Conservation (phyloP, 495 filamentous ascomycete genomes). For the Penicillium psychrofluorescens region DNA sequence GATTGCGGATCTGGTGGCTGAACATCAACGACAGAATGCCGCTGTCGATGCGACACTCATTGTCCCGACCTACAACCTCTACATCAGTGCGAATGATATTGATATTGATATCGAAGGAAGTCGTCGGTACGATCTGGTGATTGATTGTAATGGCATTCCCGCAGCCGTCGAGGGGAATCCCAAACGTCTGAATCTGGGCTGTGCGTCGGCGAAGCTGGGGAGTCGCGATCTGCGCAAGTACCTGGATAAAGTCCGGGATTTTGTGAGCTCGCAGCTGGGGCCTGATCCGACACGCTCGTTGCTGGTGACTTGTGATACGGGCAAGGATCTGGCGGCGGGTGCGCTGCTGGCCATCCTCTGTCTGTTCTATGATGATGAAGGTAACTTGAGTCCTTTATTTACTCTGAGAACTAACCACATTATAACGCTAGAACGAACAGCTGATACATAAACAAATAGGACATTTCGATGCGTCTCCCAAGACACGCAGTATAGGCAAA, state of each 20-base stretch:
- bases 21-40: constrained; percentile 15
- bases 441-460: constrained; percentile 11
- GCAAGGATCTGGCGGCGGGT: constrained; percentile 59
- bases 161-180: constrained; percentile 23
- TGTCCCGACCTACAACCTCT: constrained; percentile 33
- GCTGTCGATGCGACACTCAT: constrained; percentile 21
- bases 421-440: constrained; percentile 14
- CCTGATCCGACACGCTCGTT: constrained; percentile 27
- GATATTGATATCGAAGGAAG: constrained; percentile 7
- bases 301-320: constrained; percentile 53
- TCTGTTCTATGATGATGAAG: constrained; percentile 50
- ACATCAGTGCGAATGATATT: constrained; percentile 21
- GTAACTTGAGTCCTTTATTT: constrained; percentile 18
- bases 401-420: too few species aligned
- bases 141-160: constrained; percentile 32
- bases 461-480: constrained; percentile 18
- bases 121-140: constrained; percentile 34
- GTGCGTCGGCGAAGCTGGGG: constrained; percentile 61
- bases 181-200: constrained; percentile 52
- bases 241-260: constrained; percentile 47
- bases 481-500: constrained; percentile 52
- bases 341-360: constrained; percentile 57
- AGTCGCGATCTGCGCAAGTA: constrained; percentile 66
- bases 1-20: constrained; percentile 48
- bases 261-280: constrained; percentile 26